Percentiles rank a stretch among this genome's conserved stretches.
Evolutionary conservation across 2,329 filamentous ascomycete species (phyloP).

Genomic region (Aureobasidium leucospermi): DNA sequence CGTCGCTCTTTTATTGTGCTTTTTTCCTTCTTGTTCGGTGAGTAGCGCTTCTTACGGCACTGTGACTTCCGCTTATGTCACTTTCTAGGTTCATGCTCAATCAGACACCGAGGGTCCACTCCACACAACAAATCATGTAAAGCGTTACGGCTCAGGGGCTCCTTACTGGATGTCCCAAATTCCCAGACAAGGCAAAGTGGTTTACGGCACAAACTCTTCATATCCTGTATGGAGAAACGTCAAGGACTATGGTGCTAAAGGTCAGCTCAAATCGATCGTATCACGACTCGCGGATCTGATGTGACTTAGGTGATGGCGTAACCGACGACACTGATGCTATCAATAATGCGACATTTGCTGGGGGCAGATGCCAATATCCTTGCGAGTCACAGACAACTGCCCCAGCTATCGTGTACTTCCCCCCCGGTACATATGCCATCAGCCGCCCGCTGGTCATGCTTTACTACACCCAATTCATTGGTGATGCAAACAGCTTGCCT

Average conservation of each 20-base stretch:
- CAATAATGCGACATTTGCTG: slow-evolving; percentile 26
- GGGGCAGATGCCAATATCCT: slow-evolving; percentile 23
- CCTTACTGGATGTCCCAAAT: slow-evolving; percentile 36
- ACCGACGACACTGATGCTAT: slow-evolving; percentile 28
- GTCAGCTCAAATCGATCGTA: slow-evolving; percentile 17
- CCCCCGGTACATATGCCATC: slow-evolving; percentile 50
- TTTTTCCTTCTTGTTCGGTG: background rate
- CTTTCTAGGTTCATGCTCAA: background rate
- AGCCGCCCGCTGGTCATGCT: slow-evolving; percentile 21
- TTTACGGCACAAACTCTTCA: slow-evolving; percentile 29
- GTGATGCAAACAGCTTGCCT: slow-evolving; percentile 18
- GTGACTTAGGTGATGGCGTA: slow-evolving; percentile 21
- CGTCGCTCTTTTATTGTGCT: slow-evolving; percentile 1
- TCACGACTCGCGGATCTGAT: background rate
- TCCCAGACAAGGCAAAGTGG: slow-evolving; percentile 33
- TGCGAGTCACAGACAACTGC: slow-evolving; percentile 27
- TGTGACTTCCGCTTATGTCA: background rate
- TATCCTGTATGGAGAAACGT: slow-evolving; percentile 40
- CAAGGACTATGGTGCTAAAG: slow-evolving; percentile 35
- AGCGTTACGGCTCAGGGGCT: slow-evolving; percentile 24
- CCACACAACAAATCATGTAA: slow-evolving; percentile 20
- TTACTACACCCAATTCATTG: slow-evolving; percentile 23
- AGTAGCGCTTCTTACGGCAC: background rate
- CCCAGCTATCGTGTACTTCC: slow-evolving; percentile 52
- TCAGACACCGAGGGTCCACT: background rate